Evolutionary conservation across 2,329 filamentous ascomycete genomes (phyloP).

Genomic region (Purpureocillium lavendulum): DNA sequence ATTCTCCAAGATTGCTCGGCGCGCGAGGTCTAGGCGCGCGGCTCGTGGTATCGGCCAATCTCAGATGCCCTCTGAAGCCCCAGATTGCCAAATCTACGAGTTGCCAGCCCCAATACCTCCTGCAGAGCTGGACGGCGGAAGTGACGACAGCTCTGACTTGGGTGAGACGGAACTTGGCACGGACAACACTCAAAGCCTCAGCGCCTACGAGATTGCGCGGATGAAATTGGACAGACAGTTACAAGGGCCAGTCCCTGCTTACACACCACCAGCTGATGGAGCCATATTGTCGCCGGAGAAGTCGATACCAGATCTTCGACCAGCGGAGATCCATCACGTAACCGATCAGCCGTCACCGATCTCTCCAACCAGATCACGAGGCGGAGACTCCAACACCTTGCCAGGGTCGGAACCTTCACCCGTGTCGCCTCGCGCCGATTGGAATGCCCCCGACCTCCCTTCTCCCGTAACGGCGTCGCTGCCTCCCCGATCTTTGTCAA

Average conservation of each 20-base stretch:
- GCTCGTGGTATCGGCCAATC: slow-evolving; percentile 13
- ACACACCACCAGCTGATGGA: slow-evolving; percentile 30
- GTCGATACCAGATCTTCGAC: slow-evolving; percentile 9
- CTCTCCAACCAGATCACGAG: slow-evolving; percentile 12
- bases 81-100: slow-evolving; percentile 43
- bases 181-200: slow-evolving; percentile 29
- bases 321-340: slow-evolving; percentile 8
- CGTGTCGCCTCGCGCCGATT: slow-evolving; percentile 36
- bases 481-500: slow-evolving; percentile 13
- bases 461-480: slow-evolving; percentile 31
- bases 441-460: slow-evolving; percentile 29
- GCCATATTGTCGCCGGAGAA: slow-evolving; percentile 20
- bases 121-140: slow-evolving; percentile 37
- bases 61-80: slow-evolving; percentile 20
- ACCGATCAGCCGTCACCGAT: slow-evolving; percentile 7
- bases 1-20: slow-evolving; percentile 33
- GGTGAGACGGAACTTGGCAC: slow-evolving; percentile 32
- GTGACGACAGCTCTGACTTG: slow-evolving; percentile 25
- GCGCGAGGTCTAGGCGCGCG: slow-evolving; percentile 20
- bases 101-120: slow-evolving; percentile 37
- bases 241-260: slow-evolving; percentile 40
- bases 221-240: slow-evolving; percentile 43
- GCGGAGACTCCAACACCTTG: slow-evolving; percentile 23
- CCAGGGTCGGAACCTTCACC: slow-evolving; percentile 38
- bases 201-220: slow-evolving; percentile 41